Evolutionary conservation across 2,329 filamentous ascomycete species (phyloP).

Genomic region (Phoma sp.): DNA sequence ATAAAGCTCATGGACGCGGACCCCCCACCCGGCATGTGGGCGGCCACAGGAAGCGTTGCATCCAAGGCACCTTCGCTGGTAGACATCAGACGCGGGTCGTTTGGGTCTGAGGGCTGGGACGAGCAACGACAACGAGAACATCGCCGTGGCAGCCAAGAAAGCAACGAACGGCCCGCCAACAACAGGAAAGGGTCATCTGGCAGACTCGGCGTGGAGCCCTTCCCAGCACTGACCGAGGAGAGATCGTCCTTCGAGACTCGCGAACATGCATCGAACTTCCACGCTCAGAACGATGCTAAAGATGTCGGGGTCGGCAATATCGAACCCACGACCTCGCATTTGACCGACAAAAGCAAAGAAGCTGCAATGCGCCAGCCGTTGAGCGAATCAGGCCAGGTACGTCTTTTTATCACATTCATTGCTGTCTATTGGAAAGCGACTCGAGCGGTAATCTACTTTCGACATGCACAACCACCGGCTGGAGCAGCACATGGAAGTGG

Average conservation of each 20-base stretch:
- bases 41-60: slow-evolving; percentile 51
- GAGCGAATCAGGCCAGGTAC: slow-evolving; percentile 27
- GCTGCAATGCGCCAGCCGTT: slow-evolving; percentile 20
- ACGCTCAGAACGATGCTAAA: slow-evolving; percentile 18
- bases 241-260: slow-evolving; percentile 12
- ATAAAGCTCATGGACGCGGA: slow-evolving; percentile 48
- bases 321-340: slow-evolving; percentile 26
- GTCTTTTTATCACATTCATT: neutral
- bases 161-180: slow-evolving; percentile 20
- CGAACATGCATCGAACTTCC: slow-evolving; percentile 2
- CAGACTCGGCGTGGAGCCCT: slow-evolving; percentile 31
- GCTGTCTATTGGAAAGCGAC: neutral
- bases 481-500: neutral
- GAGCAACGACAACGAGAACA: slow-evolving; percentile 35
- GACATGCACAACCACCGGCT: neutral
- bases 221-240: slow-evolving; percentile 42
- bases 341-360: slow-evolving; percentile 23
- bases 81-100: slow-evolving; percentile 51
- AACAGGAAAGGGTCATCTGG: slow-evolving; percentile 23
- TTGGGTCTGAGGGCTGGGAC: slow-evolving; percentile 44
- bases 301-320: slow-evolving; percentile 7
- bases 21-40: slow-evolving; percentile 52
- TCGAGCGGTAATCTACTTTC: neutral
- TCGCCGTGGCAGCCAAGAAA: slow-evolving; percentile 33
- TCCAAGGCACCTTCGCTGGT: slow-evolving; percentile 51